Evolutionary conservation across 495 filamentous ascomycete species (phyloP).

Genomic region (Astrothelium subdiscretum): DNA sequence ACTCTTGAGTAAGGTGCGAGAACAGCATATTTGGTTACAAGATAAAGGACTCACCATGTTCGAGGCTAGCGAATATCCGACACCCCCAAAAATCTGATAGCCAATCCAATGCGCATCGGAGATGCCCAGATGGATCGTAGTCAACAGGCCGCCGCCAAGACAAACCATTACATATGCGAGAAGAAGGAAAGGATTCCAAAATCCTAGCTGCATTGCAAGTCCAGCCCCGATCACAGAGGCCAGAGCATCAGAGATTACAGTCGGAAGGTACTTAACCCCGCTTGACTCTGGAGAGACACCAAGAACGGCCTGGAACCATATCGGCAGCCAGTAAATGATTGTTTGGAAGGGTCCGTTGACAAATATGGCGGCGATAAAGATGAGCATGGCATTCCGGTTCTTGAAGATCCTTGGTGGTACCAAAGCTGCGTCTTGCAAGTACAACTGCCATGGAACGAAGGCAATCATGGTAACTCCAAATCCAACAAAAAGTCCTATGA

Average conservation of each 20-base stretch:
- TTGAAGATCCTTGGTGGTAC: constrained; percentile 30
- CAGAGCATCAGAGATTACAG: constrained; percentile 58
- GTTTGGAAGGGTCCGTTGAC: constrained; percentile 29
- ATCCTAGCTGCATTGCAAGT: constrained; percentile 51
- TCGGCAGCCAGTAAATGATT: constrained; percentile 50
- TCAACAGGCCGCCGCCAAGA: constrained; percentile 60
- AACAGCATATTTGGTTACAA: background rate
- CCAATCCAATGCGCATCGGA: constrained; percentile 42
- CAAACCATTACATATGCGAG: constrained; percentile 44
- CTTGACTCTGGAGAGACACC: constrained; percentile 53
- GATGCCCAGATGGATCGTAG: constrained; percentile 48
- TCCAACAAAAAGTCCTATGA: constrained; percentile 44
- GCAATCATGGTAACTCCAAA: constrained; percentile 30
- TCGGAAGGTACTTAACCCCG: constrained; percentile 67
- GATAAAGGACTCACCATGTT: constrained; percentile 1
- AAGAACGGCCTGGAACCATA: constrained; percentile 86
- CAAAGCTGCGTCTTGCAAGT: constrained; percentile 39
- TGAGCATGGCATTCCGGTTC: constrained; percentile 18
- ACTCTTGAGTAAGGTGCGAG: background rate
- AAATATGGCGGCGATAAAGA: constrained; percentile 25
- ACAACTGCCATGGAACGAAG: constrained; percentile 37
- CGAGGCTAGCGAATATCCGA: constrained; percentile 17
- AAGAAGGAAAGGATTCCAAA: constrained; percentile 70
- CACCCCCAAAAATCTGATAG: constrained; percentile 46
- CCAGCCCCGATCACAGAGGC: constrained; percentile 49